phyloP scores from a whole-genome alignment of 2,329 filamentous ascomycete genomes.

The Leptographium wingfieldii region DNA sequence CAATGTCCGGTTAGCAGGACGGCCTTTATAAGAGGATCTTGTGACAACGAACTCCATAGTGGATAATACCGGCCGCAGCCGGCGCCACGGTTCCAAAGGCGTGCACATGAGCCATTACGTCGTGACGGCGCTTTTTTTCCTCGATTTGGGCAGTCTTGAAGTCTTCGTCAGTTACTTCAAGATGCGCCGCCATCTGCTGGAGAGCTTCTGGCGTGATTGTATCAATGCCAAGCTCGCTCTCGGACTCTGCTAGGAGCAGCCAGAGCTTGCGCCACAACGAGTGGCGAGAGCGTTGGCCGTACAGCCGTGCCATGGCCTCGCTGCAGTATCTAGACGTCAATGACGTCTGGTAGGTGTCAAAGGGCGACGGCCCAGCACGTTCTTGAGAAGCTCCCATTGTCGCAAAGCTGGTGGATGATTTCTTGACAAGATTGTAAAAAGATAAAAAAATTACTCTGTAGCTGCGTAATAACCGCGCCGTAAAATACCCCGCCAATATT shows the following conservation, averaged over 20 bases:
- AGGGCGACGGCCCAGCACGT: background rate
- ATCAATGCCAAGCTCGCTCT: conserved; percentile 66
- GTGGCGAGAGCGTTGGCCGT: conserved; percentile 61
- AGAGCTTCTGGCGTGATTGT: conserved; percentile 61
- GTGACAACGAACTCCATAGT: conserved; percentile 11
- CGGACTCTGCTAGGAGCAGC: conserved; percentile 71
- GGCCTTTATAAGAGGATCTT: background rate
- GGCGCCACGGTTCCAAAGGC: background rate
- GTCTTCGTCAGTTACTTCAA: conserved; percentile 19
- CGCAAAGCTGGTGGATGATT: too few relatives aligned
- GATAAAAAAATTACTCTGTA: too few relatives aligned
- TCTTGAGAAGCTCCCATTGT: too few relatives aligned
- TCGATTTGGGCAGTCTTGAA: background rate
- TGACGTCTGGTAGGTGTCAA: conserved; percentile 52
- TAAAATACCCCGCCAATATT: too few relatives aligned
- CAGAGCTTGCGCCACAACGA: conserved; percentile 75
- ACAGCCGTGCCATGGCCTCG: conserved; percentile 63
- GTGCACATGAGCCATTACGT: conserved; percentile 1
- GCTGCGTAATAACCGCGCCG: too few relatives aligned
- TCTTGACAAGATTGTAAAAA: too few relatives aligned
- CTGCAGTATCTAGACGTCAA: conserved; percentile 61
- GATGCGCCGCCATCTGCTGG: conserved; percentile 58
- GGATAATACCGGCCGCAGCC: background rate
- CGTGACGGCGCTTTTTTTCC: conserved; percentile 1
- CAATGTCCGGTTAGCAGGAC: background rate